Evolutionary conservation across 192 early-diverging fungal genomes (phyloP), one percentile per base, ranked within the genome.

Genomic region (Rhizophagus prolifer): DNA sequence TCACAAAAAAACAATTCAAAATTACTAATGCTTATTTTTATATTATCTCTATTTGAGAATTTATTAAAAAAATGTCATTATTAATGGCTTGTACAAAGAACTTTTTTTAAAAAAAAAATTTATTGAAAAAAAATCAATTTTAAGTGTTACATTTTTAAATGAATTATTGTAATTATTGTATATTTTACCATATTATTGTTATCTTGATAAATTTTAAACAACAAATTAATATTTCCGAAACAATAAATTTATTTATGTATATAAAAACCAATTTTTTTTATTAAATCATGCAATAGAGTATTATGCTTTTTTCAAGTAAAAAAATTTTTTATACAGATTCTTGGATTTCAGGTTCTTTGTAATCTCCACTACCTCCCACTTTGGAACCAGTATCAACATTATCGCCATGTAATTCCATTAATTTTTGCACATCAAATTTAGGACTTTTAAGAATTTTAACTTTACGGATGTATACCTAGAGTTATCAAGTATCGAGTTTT

Each of bases 401-500:
- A 75, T 91, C 87, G 88, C 93, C 94, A 92, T 99, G 96, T 81
- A 97, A 94, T 89, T 96, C 97, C 75, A 98, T 85, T 75, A 99
- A 94, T 87, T 96, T 97, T 79, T 92, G 94, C 76, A 94, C 87
- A 87, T 98, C 97, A 82, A 94, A 93, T 89, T 95, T 95, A 82
- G 96, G 96, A 73, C 90, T 90, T 93, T 98, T 99, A 84, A 99
- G 87, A 81, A 99, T 95, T 94, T 99, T 99, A 85, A 95, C 95
- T 93, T 99, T 99, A 87, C 92, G 93, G 83, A 97, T 88, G 86
- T 91, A 93, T 81, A 94, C 74, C 74, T 75, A 50, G 16, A 31
- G 9, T 26, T 21, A 21, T 6, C 34, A 70, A 4, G 30, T 13
- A 26, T 3, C 7, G 30, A 9, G 23, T 58, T 23, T 34, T 73